Evolutionary conservation across 805 yeast species (phyloP).

Genomic region (Spathaspora hagerdaliae): DNA sequence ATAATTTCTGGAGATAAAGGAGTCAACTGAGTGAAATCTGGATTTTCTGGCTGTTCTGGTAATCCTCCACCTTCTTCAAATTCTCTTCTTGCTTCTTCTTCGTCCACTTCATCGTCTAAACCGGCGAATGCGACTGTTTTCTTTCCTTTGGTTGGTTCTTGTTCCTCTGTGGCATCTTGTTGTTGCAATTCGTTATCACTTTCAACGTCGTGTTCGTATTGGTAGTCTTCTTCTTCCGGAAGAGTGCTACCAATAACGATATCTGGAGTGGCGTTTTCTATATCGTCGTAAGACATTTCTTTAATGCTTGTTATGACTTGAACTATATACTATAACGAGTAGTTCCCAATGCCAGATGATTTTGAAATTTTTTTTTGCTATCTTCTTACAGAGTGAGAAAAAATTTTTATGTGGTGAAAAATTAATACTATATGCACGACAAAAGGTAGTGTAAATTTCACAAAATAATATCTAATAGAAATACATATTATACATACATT

Average conservation of each 20-base stretch:
- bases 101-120: slow-evolving; percentile 64
- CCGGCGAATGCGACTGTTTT: slow-evolving; percentile 82
- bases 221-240: slow-evolving; percentile 36
- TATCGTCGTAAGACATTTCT: slow-evolving; percentile 66
- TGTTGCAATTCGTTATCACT: slow-evolving; percentile 44
- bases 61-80: slow-evolving; percentile 98
- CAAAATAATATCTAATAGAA: background rate
- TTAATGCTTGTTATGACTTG: background rate
- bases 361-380: background rate
- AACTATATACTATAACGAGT: background rate
- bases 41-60: slow-evolving; percentile 92
- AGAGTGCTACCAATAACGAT: slow-evolving; percentile 64
- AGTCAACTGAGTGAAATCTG: slow-evolving; percentile 75
- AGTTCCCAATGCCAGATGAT: background rate
- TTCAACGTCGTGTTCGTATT: slow-evolving; percentile 52
- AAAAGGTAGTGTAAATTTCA: too few species aligned
- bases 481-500: background rate
- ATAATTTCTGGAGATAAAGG: slow-evolving; percentile 94
- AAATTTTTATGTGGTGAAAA: background rate
- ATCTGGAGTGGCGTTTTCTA: slow-evolving; percentile 82
- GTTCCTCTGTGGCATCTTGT: slow-evolving; percentile 12
- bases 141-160: slow-evolving; percentile 37
- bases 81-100: slow-evolving; percentile 74
- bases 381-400: background rate
- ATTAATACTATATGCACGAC: background rate